Evolutionary conservation across 495 filamentous ascomycete species (phyloP).

Genomic region (Cairneyella variabilis): DNA sequence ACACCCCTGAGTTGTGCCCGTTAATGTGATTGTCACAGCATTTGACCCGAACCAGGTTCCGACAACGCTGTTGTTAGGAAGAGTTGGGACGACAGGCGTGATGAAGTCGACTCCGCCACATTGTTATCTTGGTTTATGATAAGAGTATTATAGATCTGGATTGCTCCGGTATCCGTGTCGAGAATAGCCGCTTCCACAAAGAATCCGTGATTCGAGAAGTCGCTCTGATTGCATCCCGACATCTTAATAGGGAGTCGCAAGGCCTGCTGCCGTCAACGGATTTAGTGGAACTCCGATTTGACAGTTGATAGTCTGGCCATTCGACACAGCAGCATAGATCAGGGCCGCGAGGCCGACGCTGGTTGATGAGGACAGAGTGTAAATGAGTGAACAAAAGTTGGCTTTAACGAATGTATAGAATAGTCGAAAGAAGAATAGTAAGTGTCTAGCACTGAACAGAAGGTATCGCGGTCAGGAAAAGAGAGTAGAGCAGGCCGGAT

Average conservation of each 20-base stretch:
- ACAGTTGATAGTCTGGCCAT: background rate
- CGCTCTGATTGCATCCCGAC: background rate
- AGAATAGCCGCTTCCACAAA: slow-evolving; percentile 1
- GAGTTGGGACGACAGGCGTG: background rate
- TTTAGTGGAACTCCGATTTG: background rate
- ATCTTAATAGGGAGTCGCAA: background rate
- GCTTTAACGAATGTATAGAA: background rate
- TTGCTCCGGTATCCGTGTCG: background rate
- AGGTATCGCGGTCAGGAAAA: background rate
- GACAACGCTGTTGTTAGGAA: background rate
- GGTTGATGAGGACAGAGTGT: background rate
- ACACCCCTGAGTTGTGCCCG: background rate
- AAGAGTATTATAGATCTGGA: background rate
- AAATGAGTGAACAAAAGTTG: background rate
- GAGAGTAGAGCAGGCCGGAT: background rate
- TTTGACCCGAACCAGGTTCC: slow-evolving; percentile 1
- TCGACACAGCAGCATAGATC: background rate
- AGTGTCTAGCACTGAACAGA: slow-evolving; percentile 2
- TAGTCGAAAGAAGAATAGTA: background rate
- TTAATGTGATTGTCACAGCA: background rate
- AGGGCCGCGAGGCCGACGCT: background rate
- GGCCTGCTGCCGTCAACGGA: background rate
- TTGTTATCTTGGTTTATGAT: background rate
- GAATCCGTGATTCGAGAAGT: slow-evolving; percentile 1
- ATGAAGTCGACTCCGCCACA: background rate